phyloP scores from a whole-genome alignment of 2,329 filamentous ascomycete genomes.

The Cercospora sp. region DNA sequence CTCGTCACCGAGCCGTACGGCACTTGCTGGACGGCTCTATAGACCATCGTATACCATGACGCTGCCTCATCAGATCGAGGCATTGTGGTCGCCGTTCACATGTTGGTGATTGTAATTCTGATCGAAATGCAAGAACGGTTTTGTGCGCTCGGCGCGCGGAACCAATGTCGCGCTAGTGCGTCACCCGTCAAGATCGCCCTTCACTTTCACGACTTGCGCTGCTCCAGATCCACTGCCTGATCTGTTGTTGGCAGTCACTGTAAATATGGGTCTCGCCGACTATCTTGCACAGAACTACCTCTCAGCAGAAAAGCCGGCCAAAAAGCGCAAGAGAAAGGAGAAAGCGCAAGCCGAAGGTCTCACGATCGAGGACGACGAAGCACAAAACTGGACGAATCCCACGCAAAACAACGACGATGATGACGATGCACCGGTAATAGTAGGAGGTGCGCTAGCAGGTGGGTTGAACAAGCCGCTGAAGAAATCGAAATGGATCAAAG shows the following conservation, averaged over 20 bases:
- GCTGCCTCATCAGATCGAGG: conserved; percentile 71
- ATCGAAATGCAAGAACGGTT: neutral
- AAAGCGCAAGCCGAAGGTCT: conserved; percentile 45
- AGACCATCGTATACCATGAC: conserved; percentile 76
- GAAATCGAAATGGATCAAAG: conserved; percentile 78
- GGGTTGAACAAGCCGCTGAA: conserved; percentile 56
- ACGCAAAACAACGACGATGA: conserved; percentile 54
- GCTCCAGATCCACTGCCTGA: neutral
- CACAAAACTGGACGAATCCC: conserved; percentile 52
- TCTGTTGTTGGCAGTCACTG: neutral
- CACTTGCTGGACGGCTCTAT: conserved; percentile 81
- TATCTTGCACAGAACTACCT: conserved; percentile 94
- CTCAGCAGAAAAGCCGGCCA: conserved; percentile 61
- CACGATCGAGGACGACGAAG: conserved; percentile 56
- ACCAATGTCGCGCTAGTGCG: conserved; percentile 1
- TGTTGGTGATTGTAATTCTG: conserved; percentile 9
- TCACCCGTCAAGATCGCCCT: conserved; percentile 7
- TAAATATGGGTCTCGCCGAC: conserved; percentile 66
- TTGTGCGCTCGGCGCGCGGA: conserved; percentile 12
- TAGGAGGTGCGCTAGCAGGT: conserved; percentile 58
- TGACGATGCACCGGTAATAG: conserved; percentile 53
- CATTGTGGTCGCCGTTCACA: conserved; percentile 51
- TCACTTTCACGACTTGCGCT: conserved; percentile 2
- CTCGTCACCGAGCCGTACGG: conserved; percentile 80
- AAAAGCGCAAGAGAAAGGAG: conserved; percentile 55